Evolutionary conservation across 768 basidiomycete genomes (phyloP).

Genomic region (Lentinula detonsa): DNA sequence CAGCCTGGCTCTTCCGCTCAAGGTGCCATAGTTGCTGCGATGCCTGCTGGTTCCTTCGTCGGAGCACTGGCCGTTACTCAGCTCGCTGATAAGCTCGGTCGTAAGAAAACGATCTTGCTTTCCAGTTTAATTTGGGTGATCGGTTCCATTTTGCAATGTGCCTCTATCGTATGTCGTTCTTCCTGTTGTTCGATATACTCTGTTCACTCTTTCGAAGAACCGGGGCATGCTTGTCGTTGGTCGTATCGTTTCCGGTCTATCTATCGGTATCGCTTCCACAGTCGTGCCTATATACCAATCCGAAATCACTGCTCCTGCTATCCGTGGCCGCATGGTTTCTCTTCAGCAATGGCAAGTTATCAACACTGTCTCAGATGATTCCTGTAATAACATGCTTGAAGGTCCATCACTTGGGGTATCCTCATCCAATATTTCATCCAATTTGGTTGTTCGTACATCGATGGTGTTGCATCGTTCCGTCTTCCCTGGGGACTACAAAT

Average conservation of each 20-base stretch:
- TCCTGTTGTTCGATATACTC: neutral
- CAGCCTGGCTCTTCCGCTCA: constrained; percentile 51
- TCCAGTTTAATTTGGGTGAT: constrained; percentile 69
- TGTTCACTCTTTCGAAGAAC: constrained; percentile 16
- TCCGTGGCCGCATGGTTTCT: constrained; percentile 71
- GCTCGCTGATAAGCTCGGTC: constrained; percentile 60
- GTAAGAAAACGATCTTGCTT: constrained; percentile 61
- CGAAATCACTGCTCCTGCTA: constrained; percentile 64
- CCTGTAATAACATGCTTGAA: neutral
- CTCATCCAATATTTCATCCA: constrained; percentile 71
- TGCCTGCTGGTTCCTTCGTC: constrained; percentile 70
- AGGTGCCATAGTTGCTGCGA: constrained; percentile 72
- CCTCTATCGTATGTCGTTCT: constrained; percentile 31
- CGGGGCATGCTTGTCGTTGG: constrained; percentile 73
- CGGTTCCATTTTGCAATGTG: constrained; percentile 68
- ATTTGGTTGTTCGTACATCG: constrained; percentile 70
- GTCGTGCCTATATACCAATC: constrained; percentile 74
- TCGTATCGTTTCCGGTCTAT: constrained; percentile 60
- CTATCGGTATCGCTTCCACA: constrained; percentile 61
- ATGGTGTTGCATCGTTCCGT: constrained; percentile 67
- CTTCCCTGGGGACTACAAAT: constrained; percentile 78
- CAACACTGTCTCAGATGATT: neutral
- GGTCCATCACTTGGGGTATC: constrained; percentile 75
- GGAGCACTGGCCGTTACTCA: constrained; percentile 59
- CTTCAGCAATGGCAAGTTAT: constrained; percentile 61